These are phyloP conservation scores for Aspergillus texensis DNA, from an alignment of 2,329 filamentous ascomycete genomes.

Conservation along the genomic window DNA sequence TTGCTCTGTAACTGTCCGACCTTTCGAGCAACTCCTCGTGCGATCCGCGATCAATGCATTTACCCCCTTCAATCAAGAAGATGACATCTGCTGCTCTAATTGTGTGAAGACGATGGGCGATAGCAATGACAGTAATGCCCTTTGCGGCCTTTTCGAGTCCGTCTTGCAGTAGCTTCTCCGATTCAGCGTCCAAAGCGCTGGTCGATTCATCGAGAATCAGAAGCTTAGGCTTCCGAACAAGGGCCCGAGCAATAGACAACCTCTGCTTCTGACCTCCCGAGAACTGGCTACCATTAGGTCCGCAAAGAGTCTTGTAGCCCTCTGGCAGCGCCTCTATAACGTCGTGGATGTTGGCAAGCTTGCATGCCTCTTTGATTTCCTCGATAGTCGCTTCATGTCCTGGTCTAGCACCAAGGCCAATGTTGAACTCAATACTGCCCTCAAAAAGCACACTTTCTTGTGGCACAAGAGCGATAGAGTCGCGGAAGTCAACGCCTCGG, in stretches of 20 bases:
- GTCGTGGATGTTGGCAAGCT: slow-evolving; percentile 71
- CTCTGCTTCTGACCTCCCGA: slow-evolving; percentile 63
- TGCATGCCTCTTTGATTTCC: slow-evolving; percentile 69
- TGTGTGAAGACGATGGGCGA: slow-evolving; percentile 46
- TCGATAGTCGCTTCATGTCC: slow-evolving; percentile 57
- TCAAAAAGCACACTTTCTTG: slow-evolving; percentile 54
- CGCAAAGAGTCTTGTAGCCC: slow-evolving; percentile 64
- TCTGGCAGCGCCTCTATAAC: slow-evolving; percentile 64
- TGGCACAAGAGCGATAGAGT: slow-evolving; percentile 51
- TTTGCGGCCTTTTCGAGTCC: slow-evolving; percentile 38
- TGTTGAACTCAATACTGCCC: slow-evolving; percentile 51
- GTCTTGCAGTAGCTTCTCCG: slow-evolving; percentile 52
- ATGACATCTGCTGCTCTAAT: slow-evolving; percentile 75
- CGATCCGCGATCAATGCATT: slow-evolving; percentile 63
- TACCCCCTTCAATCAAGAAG: slow-evolving; percentile 73
- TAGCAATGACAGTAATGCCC: slow-evolving; percentile 46
- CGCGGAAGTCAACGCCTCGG: slow-evolving; percentile 42
- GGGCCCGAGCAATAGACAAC: slow-evolving; percentile 60
- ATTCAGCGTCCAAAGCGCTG: slow-evolving; percentile 59
- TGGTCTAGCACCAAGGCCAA: slow-evolving; percentile 51
- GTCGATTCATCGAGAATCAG: slow-evolving; percentile 66
- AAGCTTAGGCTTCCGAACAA: slow-evolving; percentile 57
- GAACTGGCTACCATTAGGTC: slow-evolving; percentile 58
- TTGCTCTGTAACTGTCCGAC: slow-evolving; percentile 45
- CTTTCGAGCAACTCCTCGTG: slow-evolving; percentile 61